Evolutionary conservation across 2,329 filamentous ascomycete species (phyloP), one percentile per base, ranked within the genome.

Genomic region (Aphanocladium album): DNA sequence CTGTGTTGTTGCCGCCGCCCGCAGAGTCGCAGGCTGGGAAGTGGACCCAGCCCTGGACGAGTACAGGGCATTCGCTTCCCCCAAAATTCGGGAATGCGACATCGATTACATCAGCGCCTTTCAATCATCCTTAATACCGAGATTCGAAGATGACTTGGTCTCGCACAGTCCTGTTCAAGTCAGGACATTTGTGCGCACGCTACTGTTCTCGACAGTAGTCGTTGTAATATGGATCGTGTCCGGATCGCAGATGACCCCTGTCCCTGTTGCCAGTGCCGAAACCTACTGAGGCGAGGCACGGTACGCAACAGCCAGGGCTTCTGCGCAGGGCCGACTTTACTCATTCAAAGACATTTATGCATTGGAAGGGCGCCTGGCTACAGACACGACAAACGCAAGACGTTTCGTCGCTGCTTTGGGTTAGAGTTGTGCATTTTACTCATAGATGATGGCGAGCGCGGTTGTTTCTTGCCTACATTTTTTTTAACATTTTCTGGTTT

Each of bases 1-100:
- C 23, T 96, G 92, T 70, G 88, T 95, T n/a, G 83, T 93, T 53
- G 93, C 86, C 19, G 87, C 89, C 61, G 82, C 96, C 64, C 87
- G 92, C 64, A 90, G 89, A 71, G 75, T 90, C 14, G 83, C 85
- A 16, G 85, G 89, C 16, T 90, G 89, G 86, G 77, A 85, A 19
- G 72, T 85, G 1, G 72, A 81, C 1, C 76, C 78, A 17, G 83
- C 90, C 39, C 73, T 95, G 39, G 79, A 84, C 55, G 93, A 97
- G 73, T 96, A 96, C 76, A 78, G 80, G 64, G 76, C 77, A 1
- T 93, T 87, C 66, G 85, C 85, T 0, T 76, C 78, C 37, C 82
- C 82, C 21, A 88, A 88, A 71, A 72, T 79, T 17, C 82, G 85
- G 46, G 83, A 86, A 12, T 81, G 80, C 41, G 85, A 88, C 63